Conservation (phyloP, 1,284 basidiomycete species). For the Coniferiporia weirii region DNA sequence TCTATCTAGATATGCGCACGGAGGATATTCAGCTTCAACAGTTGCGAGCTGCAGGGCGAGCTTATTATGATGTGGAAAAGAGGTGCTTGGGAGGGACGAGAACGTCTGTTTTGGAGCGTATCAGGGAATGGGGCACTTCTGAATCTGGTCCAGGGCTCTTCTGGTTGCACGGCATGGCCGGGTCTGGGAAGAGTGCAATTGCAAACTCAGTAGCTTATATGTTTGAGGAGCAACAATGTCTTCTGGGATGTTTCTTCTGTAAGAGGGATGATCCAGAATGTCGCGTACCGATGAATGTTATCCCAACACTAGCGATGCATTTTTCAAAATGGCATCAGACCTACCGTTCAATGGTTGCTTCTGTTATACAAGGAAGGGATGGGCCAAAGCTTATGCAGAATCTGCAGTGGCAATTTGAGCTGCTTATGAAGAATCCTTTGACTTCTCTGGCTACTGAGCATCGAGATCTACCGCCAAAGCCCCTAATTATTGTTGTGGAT, state of each 20-base stretch:
- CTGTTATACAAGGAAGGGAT: too few species aligned
- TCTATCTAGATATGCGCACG: too few species aligned
- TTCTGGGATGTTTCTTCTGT: slow-evolving; percentile 10
- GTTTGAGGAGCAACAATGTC: neutral
- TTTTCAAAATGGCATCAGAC: slow-evolving; percentile 3
- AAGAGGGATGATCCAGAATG: slow-evolving; percentile 2
- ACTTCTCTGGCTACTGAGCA: neutral
- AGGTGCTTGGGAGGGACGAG: too few species aligned
- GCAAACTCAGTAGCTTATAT: neutral
- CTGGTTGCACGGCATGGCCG: slow-evolving; percentile 4
- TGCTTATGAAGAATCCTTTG: too few species aligned
- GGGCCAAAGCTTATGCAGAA: too few species aligned
- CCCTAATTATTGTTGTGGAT: slow-evolving; percentile 13
- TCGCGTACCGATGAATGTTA: neutral
- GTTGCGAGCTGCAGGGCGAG: too few species aligned
- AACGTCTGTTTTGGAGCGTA: neutral
- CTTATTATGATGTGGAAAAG: too few species aligned
- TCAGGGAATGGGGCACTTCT: neutral
- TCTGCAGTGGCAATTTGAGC: too few species aligned
- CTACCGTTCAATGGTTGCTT: neutral
- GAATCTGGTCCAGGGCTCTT: neutral
- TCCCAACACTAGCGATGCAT: slow-evolving; percentile 1
- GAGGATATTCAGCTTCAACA: too few species aligned
- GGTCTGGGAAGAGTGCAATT: slow-evolving; percentile 14
- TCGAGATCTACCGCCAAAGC: neutral